Percentiles rank a stretch among this genome's conserved stretches.
Conservation (phyloP, 2,329 filamentous ascomycete species). For the Chaetothyriales sp. region DNA sequence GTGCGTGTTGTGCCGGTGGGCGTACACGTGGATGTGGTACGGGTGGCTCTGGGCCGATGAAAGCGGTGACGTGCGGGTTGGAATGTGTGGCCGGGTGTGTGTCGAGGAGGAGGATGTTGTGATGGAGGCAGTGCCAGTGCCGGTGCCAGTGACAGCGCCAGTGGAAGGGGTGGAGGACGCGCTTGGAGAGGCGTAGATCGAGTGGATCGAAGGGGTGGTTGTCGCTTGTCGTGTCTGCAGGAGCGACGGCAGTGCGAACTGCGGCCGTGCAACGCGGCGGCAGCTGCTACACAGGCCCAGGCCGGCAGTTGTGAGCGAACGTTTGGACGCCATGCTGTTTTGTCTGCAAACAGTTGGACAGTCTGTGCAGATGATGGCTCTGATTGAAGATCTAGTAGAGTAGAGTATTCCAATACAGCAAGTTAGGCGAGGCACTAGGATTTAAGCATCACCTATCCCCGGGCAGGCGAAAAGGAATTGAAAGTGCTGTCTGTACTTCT, state of each 20-base stretch:
- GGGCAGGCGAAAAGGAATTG: background rate
- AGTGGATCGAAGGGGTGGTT: background rate
- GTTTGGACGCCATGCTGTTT: background rate
- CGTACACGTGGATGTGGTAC: constrained; percentile 75
- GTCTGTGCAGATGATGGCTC: too few relatives aligned
- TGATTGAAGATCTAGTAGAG: background rate
- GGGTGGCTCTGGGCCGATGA: constrained; percentile 34
- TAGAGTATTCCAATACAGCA: background rate
- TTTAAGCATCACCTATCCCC: background rate
- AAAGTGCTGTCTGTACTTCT: background rate
- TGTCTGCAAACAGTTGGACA: too few relatives aligned
- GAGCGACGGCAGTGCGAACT: too few relatives aligned
- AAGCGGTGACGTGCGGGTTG: background rate
- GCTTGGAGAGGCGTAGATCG: background rate
- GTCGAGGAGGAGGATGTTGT: constrained; percentile 1
- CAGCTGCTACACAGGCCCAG: background rate
- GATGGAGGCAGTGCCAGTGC: constrained; percentile 1
- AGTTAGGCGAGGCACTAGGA: background rate
- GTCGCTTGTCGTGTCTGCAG: background rate
- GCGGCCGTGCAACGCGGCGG: too few relatives aligned
- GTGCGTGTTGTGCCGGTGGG: constrained; percentile 89
- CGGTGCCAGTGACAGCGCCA: constrained; percentile 2
- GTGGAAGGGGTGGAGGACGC: constrained; percentile 3
- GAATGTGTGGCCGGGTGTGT: constrained; percentile 2
- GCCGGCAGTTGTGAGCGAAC: background rate